Evolutionary conservation across 2,329 filamentous ascomycete genomes (phyloP).

Genomic region (Diaporthe vexans): DNA sequence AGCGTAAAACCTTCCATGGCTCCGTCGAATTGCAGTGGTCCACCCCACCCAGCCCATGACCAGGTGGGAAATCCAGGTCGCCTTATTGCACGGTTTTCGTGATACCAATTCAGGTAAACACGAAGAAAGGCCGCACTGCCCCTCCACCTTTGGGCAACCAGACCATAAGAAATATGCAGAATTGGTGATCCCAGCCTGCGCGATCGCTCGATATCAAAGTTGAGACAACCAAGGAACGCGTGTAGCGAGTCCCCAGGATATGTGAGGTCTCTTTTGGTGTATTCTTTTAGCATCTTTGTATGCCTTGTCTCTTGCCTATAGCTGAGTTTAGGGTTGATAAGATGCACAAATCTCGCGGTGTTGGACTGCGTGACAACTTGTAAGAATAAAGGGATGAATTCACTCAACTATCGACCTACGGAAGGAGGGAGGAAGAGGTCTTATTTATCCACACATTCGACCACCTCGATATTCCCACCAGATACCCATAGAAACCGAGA

Average conservation of each 20-base stretch:
- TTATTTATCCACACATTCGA: too few species aligned
- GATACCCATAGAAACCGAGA: too few species aligned
- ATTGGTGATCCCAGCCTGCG: accelerated
- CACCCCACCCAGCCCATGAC: not conserved
- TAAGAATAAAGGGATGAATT: too few species aligned
- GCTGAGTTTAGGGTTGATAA: too few species aligned
- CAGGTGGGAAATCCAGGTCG: not conserved
- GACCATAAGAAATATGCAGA: not conserved
- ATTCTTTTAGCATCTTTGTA: too few species aligned
- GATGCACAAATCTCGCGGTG: too few species aligned
- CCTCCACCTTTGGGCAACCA: too few species aligned
- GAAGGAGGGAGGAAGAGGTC: too few species aligned
- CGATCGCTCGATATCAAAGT: not conserved
- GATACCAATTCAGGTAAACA: not conserved
- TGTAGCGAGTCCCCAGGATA: not conserved
- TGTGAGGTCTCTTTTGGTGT: not conserved
- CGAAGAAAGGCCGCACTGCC: not conserved
- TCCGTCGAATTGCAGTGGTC: not conserved
- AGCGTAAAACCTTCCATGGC: accelerated
- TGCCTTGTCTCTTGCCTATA: too few species aligned
- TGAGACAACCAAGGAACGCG: not conserved
- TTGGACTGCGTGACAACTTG: not conserved
- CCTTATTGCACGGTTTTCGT: not conserved
- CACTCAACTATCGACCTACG: too few species aligned
- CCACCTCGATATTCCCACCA: too few species aligned